phyloP scores from a whole-genome alignment of 2,329 filamentous ascomycete genomes.

The Colletotrichum incanum region DNA sequence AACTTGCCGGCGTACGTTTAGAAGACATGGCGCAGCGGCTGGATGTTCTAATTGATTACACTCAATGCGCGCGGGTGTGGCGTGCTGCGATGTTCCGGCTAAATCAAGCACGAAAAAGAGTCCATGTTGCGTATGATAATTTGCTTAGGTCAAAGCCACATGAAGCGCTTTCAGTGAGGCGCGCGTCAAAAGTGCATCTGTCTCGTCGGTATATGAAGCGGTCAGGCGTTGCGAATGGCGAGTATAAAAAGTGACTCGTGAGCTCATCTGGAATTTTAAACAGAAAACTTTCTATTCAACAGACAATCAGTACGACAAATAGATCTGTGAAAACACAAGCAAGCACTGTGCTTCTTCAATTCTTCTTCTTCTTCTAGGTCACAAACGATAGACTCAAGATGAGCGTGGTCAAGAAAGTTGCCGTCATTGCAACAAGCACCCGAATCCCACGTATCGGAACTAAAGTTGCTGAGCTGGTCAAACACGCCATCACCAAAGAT shows the following conservation, averaged over 20 bases:
- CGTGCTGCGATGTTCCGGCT: neutral
- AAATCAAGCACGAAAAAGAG: neutral
- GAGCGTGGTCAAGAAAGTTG: constrained; percentile 46
- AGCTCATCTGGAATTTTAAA: neutral
- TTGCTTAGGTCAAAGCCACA: fast-evolving
- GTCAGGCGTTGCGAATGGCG: neutral
- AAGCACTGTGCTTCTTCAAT: neutral
- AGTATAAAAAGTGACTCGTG: neutral
- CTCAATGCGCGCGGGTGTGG: constrained; percentile 14
- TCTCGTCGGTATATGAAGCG: too few species aligned
- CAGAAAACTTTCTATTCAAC: neutral
- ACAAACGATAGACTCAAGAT: neutral
- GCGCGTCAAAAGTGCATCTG: neutral
- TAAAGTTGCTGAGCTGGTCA: constrained; percentile 53
- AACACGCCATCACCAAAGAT: constrained; percentile 47
- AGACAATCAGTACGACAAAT: neutral
- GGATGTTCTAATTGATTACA: neutral
- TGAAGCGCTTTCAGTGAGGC: neutral
- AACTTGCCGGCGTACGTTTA: neutral
- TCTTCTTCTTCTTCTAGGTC: too few species aligned
- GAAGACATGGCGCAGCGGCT: neutral
- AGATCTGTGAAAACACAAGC: too few species aligned
- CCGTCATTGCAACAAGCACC: constrained; percentile 56
- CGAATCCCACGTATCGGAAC: constrained; percentile 53
- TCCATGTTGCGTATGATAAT: too few species aligned